Percentiles rank a stretch among this genome's conserved stretches.
Evolutionary conservation across 768 basidiomycete genomes (phyloP).

Genomic region (Termitomyces sp.): DNA sequence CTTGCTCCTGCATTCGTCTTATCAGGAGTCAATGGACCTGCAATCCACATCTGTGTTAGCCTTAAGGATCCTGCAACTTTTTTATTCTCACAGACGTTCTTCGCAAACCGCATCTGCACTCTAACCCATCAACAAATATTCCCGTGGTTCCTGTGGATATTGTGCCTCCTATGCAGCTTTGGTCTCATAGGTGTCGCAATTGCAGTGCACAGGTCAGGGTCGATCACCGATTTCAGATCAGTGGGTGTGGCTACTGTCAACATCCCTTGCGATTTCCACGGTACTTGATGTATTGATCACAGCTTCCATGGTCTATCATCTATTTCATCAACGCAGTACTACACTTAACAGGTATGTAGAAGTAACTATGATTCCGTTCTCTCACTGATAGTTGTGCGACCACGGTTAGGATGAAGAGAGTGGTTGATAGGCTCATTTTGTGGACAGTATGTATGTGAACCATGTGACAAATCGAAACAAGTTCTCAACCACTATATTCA

Average conservation of each 20-base stretch:
- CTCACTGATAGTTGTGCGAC: no score
- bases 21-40: conserved; percentile 5
- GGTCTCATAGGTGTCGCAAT: neutral
- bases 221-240: neutral
- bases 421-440: neutral
- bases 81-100: conserved; percentile 8
- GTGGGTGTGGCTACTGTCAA: conserved; percentile 4
- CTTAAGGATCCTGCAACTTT: neutral
- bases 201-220: neutral
- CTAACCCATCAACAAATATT: neutral
- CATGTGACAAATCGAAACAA: neutral
- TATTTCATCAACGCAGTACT: neutral
- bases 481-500: no score
- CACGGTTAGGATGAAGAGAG: neutral
- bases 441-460: neutral
- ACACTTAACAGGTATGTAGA: neutral
- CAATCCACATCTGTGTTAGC: neutral
- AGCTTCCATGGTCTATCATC: neutral
- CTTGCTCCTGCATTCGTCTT: neutral
- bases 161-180: conserved; percentile 2
- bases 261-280: conserved; percentile 5
- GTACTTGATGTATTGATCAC: neutral
- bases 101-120: conserved; percentile 4
- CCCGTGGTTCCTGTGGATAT: neutral
- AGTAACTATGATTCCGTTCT: no score